phyloP scores from a whole-genome alignment of 805 yeast genomes.

The Wickerhamomyces xylosicus region DNA sequence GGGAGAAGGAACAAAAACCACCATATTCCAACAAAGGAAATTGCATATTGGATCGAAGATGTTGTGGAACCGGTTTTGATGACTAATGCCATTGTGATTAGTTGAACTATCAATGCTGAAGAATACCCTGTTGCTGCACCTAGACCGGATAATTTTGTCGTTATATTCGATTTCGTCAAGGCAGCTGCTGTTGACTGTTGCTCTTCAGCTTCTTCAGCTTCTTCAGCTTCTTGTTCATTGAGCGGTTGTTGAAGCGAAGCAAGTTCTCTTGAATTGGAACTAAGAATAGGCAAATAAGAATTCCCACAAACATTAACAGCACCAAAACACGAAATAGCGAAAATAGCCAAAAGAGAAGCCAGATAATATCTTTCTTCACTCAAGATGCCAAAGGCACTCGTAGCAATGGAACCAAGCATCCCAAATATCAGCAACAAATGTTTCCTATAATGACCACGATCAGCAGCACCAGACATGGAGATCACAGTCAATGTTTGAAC shows the following conservation, averaged over 20 bases:
- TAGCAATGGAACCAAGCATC: slow-evolving; percentile 42
- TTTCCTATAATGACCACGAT: slow-evolving; percentile 54
- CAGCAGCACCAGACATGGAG: slow-evolving; percentile 63
- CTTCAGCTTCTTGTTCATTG: slow-evolving; percentile 11
- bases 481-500: slow-evolving; percentile 64
- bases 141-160: slow-evolving; percentile 48
- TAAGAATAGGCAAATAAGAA: slow-evolving; percentile 57
- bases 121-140: slow-evolving; percentile 67
- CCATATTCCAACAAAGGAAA: slow-evolving; percentile 62
- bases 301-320: slow-evolving; percentile 76
- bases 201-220: slow-evolving; percentile 1
- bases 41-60: slow-evolving; percentile 43
- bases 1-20: slow-evolving; percentile 70
- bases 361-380: slow-evolving; percentile 32
- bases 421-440: slow-evolving; percentile 47
- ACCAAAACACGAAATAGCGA: slow-evolving; percentile 64
- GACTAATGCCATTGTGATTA: slow-evolving; percentile 43
- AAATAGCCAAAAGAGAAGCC: slow-evolving; percentile 46
- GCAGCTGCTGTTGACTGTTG: not conserved
- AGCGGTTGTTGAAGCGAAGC: too few species aligned
- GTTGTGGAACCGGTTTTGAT: slow-evolving; percentile 27
- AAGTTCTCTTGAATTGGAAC: slow-evolving; percentile 29
- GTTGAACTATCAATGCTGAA: slow-evolving; percentile 60
- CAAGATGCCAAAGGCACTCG: slow-evolving; percentile 34
- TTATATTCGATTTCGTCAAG: slow-evolving; percentile 17